Percentiles rank a stretch among this genome's conserved stretches.
Evolutionary conservation across 345 rosid genomes (phyloP).

Genomic region (Boechera retrofracta): DNA sequence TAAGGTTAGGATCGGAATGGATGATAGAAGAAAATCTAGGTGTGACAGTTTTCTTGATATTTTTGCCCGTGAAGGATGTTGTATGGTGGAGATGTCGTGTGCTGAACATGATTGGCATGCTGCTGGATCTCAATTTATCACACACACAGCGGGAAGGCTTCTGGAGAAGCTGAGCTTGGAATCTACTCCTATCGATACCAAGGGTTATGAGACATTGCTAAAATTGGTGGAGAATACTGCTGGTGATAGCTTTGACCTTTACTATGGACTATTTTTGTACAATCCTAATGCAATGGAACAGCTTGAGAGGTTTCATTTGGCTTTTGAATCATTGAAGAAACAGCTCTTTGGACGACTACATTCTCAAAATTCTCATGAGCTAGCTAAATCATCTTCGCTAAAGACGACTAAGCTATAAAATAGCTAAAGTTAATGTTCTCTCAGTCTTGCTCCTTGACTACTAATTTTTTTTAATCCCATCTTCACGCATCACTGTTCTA

Average conservation of each 20-base stretch:
- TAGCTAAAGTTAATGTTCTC: slow-evolving; percentile 24
- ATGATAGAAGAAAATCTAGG: slow-evolving; percentile 54
- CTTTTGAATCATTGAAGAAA: slow-evolving; percentile 73
- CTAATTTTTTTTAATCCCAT: not conserved
- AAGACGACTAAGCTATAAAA: slow-evolving; percentile 20
- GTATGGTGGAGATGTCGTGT: slow-evolving; percentile 89
- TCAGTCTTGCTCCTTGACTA: slow-evolving; percentile 14
- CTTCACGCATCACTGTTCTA: not conserved
- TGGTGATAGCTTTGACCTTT: slow-evolving; percentile 85
- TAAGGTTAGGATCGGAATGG: slow-evolving; percentile 67
- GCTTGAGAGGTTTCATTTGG: slow-evolving; percentile 71
- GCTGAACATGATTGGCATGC: slow-evolving; percentile 85
- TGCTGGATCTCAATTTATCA: slow-evolving; percentile 84
- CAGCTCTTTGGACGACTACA: slow-evolving; percentile 73
- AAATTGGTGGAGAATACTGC: slow-evolving; percentile 81
- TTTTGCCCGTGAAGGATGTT: slow-evolving; percentile 76
- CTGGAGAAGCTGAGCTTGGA: slow-evolving; percentile 68
- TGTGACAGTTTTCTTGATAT: slow-evolving; percentile 65
- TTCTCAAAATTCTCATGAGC: slow-evolving; percentile 49
- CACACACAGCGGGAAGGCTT: slow-evolving; percentile 79
- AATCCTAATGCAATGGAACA: slow-evolving; percentile 87
- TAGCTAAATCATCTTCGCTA: slow-evolving; percentile 32
- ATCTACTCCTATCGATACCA: slow-evolving; percentile 69
- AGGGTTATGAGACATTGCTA: slow-evolving; percentile 76
- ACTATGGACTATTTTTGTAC: slow-evolving; percentile 76